Percentiles rank a stretch among this genome's conserved stretches.
phyloP scores from a whole-genome alignment of 169 alveolate species.

The Cryptosporidium muris region DNA sequence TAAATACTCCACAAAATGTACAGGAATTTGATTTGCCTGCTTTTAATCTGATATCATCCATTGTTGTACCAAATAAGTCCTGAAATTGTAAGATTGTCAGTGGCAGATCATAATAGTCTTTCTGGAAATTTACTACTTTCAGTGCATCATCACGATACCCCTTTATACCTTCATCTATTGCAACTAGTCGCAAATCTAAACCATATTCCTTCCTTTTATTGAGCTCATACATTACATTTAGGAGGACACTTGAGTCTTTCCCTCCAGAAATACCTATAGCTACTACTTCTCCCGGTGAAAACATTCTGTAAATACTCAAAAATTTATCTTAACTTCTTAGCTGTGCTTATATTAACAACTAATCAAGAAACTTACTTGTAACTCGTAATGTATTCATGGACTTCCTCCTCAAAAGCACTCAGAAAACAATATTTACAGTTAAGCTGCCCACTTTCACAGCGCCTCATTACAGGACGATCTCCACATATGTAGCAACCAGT shows the following conservation, averaged over 20 bases:
- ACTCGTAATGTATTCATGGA: constrained; percentile 86
- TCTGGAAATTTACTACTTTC: constrained; percentile 87
- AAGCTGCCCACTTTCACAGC: constrained; percentile 89
- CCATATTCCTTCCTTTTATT: constrained; percentile 91
- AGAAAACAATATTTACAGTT: constrained; percentile 93
- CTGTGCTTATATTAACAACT: not conserved
- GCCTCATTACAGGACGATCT: constrained; percentile 83
- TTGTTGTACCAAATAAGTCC: constrained; percentile 92
- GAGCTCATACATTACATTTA: constrained; percentile 90
- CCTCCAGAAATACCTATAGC: constrained; percentile 98
- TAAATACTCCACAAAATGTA: constrained; percentile 97
- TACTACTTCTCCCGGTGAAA: constrained; percentile 89
- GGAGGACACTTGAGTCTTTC: constrained; percentile 96
- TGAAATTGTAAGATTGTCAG: constrained; percentile 88
- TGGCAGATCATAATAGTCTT: constrained; percentile 87
- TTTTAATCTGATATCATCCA: constrained; percentile 95
- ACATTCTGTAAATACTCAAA: constrained; percentile 57
- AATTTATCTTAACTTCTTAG: not conserved
- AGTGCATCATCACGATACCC: constrained; percentile 97
- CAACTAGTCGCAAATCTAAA: constrained; percentile 88
- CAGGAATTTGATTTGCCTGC: constrained; percentile 88
- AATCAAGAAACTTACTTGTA: constrained; percentile 34
- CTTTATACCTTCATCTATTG: constrained; percentile 97
- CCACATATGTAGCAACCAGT: constrained; percentile 74
- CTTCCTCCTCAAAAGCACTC: constrained; percentile 92